Percentiles rank a stretch among this genome's conserved stretches.
Conservation (phyloP, 2,329 filamentous ascomycete species). For the Colletotrichum kahawae region DNA sequence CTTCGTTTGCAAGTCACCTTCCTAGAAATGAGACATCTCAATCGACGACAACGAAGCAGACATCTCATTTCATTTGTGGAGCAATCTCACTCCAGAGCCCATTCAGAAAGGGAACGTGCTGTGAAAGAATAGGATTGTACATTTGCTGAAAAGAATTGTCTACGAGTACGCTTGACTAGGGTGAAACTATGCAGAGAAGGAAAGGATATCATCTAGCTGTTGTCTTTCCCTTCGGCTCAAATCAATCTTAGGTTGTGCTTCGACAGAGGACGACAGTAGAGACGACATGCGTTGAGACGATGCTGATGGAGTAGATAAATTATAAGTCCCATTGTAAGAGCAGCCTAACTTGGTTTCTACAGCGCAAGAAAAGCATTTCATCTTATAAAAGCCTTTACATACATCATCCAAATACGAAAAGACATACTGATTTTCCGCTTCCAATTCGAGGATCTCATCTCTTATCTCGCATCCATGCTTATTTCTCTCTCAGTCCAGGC, state of each 20-base stretch:
- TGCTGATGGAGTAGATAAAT: neutral
- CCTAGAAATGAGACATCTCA: neutral
- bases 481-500: no score
- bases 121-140: neutral
- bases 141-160: neutral
- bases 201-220: neutral
- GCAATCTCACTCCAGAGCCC: neutral
- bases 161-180: neutral
- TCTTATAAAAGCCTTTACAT: no score
- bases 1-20: neutral
- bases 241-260: neutral
- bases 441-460: no score
- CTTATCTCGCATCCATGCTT: no score
- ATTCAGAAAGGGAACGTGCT: neutral
- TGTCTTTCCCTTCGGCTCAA: neutral
- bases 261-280: accelerated
- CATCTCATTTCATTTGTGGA: neutral
- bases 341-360: accelerated
- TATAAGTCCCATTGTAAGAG: neutral
- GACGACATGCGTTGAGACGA: neutral
- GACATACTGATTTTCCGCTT: no score
- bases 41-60: neutral
- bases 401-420: no score
- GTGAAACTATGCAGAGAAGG: neutral
- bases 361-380: neutral